Evolutionary conservation across 108 stramenopile genomes (phyloP), one percentile per base, ranked within the genome.

Genomic region (Cyclostephanos tholiformis): DNA sequence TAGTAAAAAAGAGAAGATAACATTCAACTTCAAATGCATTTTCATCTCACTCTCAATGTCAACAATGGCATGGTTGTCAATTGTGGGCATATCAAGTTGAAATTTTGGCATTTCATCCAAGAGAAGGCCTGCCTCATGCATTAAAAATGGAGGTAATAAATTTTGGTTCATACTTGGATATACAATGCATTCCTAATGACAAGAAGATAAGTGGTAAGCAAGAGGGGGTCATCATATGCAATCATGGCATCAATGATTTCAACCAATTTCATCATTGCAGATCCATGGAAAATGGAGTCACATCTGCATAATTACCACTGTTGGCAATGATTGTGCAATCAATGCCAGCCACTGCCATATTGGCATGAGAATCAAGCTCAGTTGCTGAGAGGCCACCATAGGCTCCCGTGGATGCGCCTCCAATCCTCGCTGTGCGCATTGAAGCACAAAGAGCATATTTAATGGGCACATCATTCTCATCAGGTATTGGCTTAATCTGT

Each of bases 311-410:
- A 41, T 67, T 9, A 20, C 60, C 71, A 43, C 64, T 63, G 12
- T 43, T 48, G 16, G 35, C 20, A 1, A 80, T 14, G 29, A 80
- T n/a, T 14, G 58, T 49, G 9, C 39, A 51, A n/a, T 9, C 26
- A 38, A 36, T 76, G 72, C 20, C 67, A 11, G 17, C 65, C 16
- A 35, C 53, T 38, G 46, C 23, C 75, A 77, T 82, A 51, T 82
- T 72, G 30, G 82, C 82, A 44, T 83, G 82, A 0, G 76, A 77
- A 25, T 83, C 82, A 2, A 83, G 35, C 2, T 83, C 82, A 32
- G 82, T 83, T 32, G 77, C 22, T 2, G 0, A 20, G 6, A 14
- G 35, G 16, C 50, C 13, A 53, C 30, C 16, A 10, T 27, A 26
- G 32, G 16, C 46, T 4, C 14, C 53, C 17, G 1, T 29, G 1